Percentiles rank a stretch among this genome's conserved stretches.
These are phyloP conservation scores for Pittosporum tobira DNA, from an alignment of 129 eudicot genomes.

Conservation along the genomic window DNA sequence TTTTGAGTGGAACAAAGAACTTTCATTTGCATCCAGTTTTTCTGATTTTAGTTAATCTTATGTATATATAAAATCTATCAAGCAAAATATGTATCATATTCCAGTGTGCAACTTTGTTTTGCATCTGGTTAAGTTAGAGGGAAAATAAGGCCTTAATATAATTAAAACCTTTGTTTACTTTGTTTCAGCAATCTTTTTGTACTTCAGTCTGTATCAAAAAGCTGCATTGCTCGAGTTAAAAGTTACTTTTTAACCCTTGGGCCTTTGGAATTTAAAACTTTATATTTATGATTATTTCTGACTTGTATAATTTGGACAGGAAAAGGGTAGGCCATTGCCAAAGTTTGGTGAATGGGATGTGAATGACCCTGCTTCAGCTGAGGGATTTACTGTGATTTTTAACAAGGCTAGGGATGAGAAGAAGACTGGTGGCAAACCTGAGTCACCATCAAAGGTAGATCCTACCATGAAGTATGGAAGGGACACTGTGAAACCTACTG, in stretches of 20 bases:
- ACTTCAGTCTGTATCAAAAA: neutral
- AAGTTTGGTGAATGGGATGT: slow-evolving; percentile 39
- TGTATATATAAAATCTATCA: too few relatives aligned
- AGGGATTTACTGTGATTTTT: slow-evolving; percentile 29
- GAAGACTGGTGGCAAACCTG: slow-evolving; percentile 22
- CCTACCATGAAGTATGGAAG: slow-evolving; percentile 13
- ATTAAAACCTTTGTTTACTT: neutral
- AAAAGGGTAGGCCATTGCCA: slow-evolving; percentile 29
- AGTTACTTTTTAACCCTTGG: neutral
- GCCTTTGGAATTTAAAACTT: neutral
- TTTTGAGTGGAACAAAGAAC: too few relatives aligned
- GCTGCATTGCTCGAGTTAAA: neutral
- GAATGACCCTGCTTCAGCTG: slow-evolving; percentile 33
- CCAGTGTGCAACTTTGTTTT: too few relatives aligned
- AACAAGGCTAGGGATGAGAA: slow-evolving; percentile 35
- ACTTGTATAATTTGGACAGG: slow-evolving; percentile 15
- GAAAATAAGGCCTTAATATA: neutral
- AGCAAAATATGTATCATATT: too few relatives aligned
- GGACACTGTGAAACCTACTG: slow-evolving; percentile 15
- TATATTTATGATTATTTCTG: neutral
- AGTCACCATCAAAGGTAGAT: slow-evolving; percentile 18
- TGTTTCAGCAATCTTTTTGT: neutral
- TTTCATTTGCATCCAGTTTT: too few relatives aligned
- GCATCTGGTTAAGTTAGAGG: too few relatives aligned
- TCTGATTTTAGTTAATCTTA: too few relatives aligned